These are phyloP conservation scores for Mycena leptocephala DNA, from an alignment of 768 basidiomycete genomes.

Conservation along the genomic window DNA sequence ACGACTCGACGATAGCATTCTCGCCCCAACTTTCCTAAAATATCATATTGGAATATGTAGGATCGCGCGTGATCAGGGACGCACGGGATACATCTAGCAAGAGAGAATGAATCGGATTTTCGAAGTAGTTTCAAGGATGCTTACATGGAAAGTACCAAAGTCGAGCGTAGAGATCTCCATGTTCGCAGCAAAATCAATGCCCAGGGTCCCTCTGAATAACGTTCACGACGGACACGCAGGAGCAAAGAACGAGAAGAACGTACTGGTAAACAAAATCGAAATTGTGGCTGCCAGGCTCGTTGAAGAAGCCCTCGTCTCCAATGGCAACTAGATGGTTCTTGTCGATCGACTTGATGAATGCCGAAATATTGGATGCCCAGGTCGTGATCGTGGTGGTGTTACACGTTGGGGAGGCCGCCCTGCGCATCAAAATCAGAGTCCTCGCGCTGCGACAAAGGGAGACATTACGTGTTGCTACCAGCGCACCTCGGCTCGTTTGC, in stretches of 20 bases:
- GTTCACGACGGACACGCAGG: no score
- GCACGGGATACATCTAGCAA: slow-evolving; percentile 53
- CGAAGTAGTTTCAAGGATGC: no score
- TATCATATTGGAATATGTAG: not conserved
- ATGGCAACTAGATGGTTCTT: slow-evolving; percentile 75
- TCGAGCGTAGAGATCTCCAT: slow-evolving; percentile 70
- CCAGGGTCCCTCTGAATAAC: slow-evolving; percentile 59
- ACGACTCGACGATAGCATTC: slow-evolving; percentile 54
- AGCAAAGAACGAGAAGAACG: no score
- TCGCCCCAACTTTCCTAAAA: not conserved
- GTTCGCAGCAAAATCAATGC: slow-evolving; percentile 76
- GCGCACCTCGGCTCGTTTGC: slow-evolving; percentile 23
- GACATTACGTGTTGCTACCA: slow-evolving; percentile 20
- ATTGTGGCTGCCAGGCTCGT: slow-evolving; percentile 64
- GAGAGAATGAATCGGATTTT: not conserved
- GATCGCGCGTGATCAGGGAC: slow-evolving; percentile 12
- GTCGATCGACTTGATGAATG: no score
- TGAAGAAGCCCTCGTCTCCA: slow-evolving; percentile 79
- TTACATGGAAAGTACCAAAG: slow-evolving; percentile 79
- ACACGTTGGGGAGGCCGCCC: slow-evolving; percentile 60
- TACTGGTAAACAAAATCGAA: slow-evolving; percentile 73
- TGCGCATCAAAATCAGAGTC: not conserved
- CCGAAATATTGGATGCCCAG: slow-evolving; percentile 71
- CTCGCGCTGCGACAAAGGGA: not conserved
- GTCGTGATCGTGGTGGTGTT: slow-evolving; percentile 67